Conservation (phyloP, 225 moss, liverwort and hornwort species). For the Physcomitrium patens region DNA sequence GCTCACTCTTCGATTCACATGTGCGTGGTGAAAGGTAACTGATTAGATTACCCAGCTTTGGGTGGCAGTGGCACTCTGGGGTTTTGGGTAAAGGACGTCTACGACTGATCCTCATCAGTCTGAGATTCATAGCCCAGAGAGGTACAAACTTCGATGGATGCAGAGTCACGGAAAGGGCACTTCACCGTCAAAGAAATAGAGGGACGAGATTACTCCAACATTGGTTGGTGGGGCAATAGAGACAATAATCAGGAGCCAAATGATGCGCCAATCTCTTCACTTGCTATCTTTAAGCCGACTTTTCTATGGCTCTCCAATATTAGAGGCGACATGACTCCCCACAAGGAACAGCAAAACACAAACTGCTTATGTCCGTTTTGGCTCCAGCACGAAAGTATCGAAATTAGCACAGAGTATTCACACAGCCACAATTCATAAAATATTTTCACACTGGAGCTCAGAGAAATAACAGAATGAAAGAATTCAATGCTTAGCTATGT, state of each 20-base stretch:
- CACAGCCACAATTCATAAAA: background rate
- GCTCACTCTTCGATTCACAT: too few species aligned
- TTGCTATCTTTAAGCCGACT: conserved; percentile 22
- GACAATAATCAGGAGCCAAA: conserved; percentile 10
- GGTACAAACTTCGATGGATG: conserved; percentile 21
- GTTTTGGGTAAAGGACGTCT: background rate
- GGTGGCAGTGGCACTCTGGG: background rate
- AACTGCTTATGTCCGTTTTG: background rate
- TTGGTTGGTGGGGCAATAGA: background rate
- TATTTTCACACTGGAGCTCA: too few species aligned
- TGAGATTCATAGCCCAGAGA: background rate
- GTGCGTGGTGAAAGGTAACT: too few species aligned
- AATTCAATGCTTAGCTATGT: background rate
- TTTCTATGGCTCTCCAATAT: background rate
- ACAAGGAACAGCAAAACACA: conserved; percentile 37
- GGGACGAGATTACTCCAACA: background rate
- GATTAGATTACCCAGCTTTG: too few species aligned
- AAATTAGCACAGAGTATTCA: background rate
- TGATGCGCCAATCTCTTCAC: background rate
- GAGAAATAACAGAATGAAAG: background rate
- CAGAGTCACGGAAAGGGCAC: background rate
- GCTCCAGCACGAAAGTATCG: background rate
- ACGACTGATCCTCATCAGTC: background rate
- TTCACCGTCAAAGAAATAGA: background rate
- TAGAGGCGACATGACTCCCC: conserved; percentile 27